Conservation (phyloP, 148 eudicot genomes). For the Chenopodium album region DNA sequence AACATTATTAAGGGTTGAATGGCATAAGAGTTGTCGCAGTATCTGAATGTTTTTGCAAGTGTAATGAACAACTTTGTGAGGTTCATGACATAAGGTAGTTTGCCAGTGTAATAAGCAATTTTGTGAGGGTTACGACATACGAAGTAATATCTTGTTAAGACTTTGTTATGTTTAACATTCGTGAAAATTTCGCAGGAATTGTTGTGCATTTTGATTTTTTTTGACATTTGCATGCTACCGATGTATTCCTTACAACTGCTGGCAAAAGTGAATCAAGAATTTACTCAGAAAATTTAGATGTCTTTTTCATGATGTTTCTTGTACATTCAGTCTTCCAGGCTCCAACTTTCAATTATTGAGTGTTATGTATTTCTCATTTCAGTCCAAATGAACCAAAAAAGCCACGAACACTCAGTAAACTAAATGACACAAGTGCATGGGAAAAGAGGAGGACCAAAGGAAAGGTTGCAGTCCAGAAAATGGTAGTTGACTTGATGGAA, state of each 20-base stretch:
- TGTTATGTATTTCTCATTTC: conserved; percentile 21
- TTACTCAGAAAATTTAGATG: background rate
- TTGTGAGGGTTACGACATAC: background rate
- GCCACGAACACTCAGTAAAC: conserved; percentile 74
- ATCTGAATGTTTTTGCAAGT: too few species aligned
- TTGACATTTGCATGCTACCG: background rate
- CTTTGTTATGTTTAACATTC: background rate
- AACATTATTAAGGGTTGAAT: background rate
- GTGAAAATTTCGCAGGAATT: background rate
- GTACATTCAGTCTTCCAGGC: background rate
- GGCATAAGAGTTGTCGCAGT: background rate
- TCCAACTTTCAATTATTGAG: background rate
- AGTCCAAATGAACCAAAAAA: conserved; percentile 89
- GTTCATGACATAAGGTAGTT: background rate
- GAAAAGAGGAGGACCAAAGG: conserved; percentile 90
- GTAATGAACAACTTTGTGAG: background rate
- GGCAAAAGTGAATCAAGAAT: background rate
- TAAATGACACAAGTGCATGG: conserved; percentile 81
- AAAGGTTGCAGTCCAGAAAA: conserved; percentile 92
- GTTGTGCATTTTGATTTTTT: background rate
- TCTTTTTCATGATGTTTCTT: background rate
- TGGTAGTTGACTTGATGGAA: conserved; percentile 99
- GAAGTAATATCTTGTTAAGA: background rate
- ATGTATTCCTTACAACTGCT: background rate
- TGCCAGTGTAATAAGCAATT: background rate